phyloP scores from a whole-genome alignment of 345 rosid species.

The Moricandia arvensis region DNA sequence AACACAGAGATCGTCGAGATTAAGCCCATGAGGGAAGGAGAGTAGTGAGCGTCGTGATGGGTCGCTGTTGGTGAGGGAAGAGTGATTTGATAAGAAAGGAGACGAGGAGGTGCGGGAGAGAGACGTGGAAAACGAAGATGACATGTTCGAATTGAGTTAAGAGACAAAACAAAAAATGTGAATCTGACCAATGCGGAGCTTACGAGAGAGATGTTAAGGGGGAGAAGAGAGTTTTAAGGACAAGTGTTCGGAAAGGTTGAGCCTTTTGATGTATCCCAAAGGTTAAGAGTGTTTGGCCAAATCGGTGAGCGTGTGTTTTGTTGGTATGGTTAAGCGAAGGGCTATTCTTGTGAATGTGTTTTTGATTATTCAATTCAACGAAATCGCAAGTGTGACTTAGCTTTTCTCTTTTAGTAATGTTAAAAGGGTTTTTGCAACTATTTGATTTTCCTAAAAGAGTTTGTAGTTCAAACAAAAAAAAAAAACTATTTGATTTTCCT shows the following conservation, averaged over 20 bases:
- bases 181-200: background rate
- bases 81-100: conserved; percentile 14
- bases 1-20: conserved; percentile 40
- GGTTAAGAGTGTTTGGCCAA: conserved; percentile 13
- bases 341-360: background rate
- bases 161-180: background rate
- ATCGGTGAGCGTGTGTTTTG: background rate
- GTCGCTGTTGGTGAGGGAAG: conserved; percentile 30
- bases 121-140: conserved; percentile 27
- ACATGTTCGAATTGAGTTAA: conserved; percentile 3
- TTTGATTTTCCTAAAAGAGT: no score
- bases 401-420: no score
- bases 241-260: conserved; percentile 1
- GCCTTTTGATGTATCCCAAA: conserved; percentile 24
- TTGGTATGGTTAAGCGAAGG: conserved; percentile 23
- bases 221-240: background rate
- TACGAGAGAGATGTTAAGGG: background rate
- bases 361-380: background rate
- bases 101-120: conserved; percentile 28
- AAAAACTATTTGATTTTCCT: no score
- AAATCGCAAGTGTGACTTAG: background rate
- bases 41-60: conserved; percentile 38
- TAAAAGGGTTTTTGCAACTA: no score
- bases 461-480: no score
- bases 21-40: conserved; percentile 34